Base-by-base conservation (phyloP, 2,329 filamentous ascomycete genomes). In the Zalaria sp. region DNA sequence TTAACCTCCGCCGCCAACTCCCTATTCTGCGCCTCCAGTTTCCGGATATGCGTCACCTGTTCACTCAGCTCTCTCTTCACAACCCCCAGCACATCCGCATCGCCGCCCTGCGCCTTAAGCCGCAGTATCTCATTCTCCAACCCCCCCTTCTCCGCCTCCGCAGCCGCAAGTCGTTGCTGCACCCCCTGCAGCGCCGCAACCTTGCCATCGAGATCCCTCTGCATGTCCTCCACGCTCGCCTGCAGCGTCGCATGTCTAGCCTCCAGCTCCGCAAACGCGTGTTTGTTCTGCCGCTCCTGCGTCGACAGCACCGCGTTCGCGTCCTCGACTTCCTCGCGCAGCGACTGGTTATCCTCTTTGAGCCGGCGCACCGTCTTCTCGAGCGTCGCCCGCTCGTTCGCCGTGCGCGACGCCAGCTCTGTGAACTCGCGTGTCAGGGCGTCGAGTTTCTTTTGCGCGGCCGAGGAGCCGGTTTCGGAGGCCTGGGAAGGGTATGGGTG, bases 61-160 rank as follows among this genome's bases (percentile, higher is more conserved):
- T 95, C 88, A 0, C 83, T 81, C 4, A 98, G 71, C 62, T 98
- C 88, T 49, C 79, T 76, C 57, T 89, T 85, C 51, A 98, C 83
- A 29, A 95, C 77, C 4, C 73, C 76, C 54, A 96, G 72, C 0
- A 85, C 91, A 50, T 95, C 88, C 0, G 79, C 77, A 57, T 95
- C 89, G 6, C 83, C 86, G 2, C 83, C 83, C 53, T 91, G 83
- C 0, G 88, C 84, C 57, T 89, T 95, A 4, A 94, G 65, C 28
- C 81, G 74, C 41, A 95, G 64, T 5, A 95, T 76, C 41, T 96
- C 85, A 0, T 83, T 79, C 62, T 96, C 88, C 6, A 96, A 64
- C 8, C 76, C 66, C 0, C 81, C 85, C 34, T 82, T 72, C n/a
- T 79, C 71, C 1, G 67, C 68, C 50, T 94, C 85, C 46, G 77